Base-by-base conservation (phyloP, 1,284 basidiomycete genomes). In the Ganoderma leucocontextum region DNA sequence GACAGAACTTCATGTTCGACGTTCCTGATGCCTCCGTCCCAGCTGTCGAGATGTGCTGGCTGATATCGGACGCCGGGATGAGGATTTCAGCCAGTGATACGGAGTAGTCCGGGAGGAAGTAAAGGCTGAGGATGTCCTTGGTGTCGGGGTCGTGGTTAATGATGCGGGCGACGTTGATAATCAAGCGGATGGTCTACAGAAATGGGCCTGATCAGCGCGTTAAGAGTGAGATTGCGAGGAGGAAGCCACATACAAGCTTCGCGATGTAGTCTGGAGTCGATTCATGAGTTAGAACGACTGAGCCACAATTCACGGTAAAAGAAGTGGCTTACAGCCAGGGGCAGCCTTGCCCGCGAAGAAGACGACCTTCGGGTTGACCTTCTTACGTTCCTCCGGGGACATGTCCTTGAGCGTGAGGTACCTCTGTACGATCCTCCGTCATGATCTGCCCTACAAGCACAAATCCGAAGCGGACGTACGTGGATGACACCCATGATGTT, bases 271-370 rank as follows among this genome's bases (percentile, higher is more conserved):
- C 89, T 92, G 63, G 29, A 25, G 33, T 35, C 22, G 12, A 12
- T 5, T 9, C 47, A 13, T 13, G 10, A 9, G 10, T 49, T 35
- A 29, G 35, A 29, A 4, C 35, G 60, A 42, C 29, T 41, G 69
- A n/a, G 72, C 64, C 12, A 38, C 52, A 12, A 13, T 8, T 15
- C 63, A 59, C 10, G 62, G 49, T 7, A 1, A 29, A 17, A 55
- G 57, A 2, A 66, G 25, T 7, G 38, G 61, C 90, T 76, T 77
- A 92, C 91, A 95, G 67, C 87, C 93, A 57, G 93, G 93, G 0
- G 93, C 93, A 68, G 93, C 93, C 79, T 95, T 95, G 72, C 95
- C 96, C 33, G 94, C 95, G 73, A 98, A 97, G 85, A 98, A 93
- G 13, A 94, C 90, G 19, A 94, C 93, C 64, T 92, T 89, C 15